Evolutionary conservation across 192 early-diverging fungal genomes (phyloP), one percentile per base, ranked within the genome.

Genomic region (Coemansia sp.): DNA sequence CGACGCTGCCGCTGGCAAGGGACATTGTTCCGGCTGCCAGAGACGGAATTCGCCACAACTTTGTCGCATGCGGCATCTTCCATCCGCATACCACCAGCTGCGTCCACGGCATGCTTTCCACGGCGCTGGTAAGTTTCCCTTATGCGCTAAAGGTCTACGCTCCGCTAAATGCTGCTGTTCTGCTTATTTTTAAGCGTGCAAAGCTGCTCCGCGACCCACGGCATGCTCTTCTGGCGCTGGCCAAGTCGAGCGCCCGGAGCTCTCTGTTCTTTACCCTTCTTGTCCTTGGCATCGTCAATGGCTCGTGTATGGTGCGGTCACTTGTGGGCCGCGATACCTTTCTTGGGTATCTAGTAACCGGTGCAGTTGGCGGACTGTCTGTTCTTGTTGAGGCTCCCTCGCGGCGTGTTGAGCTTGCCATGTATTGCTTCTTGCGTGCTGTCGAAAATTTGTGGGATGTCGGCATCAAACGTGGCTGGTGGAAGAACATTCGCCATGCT

Each of bases 381-480:
- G 81, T 88, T 41, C 70, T 92, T n/a, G 72, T 88, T 6, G 90
- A 92, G 71, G 77, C 84, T 6, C 83, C 80, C 13, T 85, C 87
- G 6, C 85, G 90, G 42, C 88, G 87, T 47, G 64, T 89, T 71
- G 95, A 97, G 69, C 79, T 97, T 43, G 92, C 87, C 13, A 76
- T 97, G 72, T 97, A 97, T 70, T 92, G 90, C 68, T 71, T 94
- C 37, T 87, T 94, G 48, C 87, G 94, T 45, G 92, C 92, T 0
- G 50, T 94, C 39, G 92, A 92, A 70, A 83, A 85, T 8, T 69
- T 81, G 8, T 94, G 92, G 92, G 86, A 87, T 11, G 68, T 86
- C 53, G 78, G 89, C 38, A 83, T 85, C 21, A 67, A 86, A 59
- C 77, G 74, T 44, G 87, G 88, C 10, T 76, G 86, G 70, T 88